These are phyloP conservation scores for Thermomyces lanuginosus DNA, from an alignment of 2,329 filamentous ascomycete species.

Conservation along the genomic window DNA sequence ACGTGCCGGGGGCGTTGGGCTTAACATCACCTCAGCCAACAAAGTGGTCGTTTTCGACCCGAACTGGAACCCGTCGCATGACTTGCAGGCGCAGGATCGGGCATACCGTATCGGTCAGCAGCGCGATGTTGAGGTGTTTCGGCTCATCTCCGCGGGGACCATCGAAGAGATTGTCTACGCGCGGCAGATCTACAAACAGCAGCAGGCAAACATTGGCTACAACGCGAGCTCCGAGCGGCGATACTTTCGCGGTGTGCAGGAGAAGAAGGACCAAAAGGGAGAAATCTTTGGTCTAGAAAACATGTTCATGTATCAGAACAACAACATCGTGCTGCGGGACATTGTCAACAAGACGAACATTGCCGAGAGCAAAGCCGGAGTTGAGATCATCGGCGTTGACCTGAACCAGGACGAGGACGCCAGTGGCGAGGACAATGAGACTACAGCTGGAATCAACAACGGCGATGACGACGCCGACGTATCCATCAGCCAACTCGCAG, in stretches of 20 bases:
- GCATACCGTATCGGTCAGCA: conserved; percentile 91
- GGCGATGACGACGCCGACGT: conserved; percentile 43
- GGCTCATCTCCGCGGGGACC: conserved; percentile 75
- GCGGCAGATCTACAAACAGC: conserved; percentile 95
- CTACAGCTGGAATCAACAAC: no score
- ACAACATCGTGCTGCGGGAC: conserved; percentile 70
- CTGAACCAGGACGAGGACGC: conserved; percentile 41
- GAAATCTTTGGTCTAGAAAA: conserved; percentile 89
- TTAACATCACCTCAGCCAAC: conserved; percentile 95
- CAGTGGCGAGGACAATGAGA: conserved; percentile 25
- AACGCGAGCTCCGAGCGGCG: conserved; percentile 79
- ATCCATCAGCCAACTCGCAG: conserved; percentile 57
- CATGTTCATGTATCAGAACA: conserved; percentile 64
- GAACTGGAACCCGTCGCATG: conserved; percentile 92
- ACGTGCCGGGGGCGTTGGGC: conserved; percentile 75
- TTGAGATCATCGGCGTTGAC: conserved; percentile 63
- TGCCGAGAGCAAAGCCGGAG: conserved; percentile 75
- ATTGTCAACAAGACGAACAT: conserved; percentile 98
- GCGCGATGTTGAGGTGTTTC: conserved; percentile 87
- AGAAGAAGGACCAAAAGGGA: conserved; percentile 64
- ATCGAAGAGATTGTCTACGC: conserved; percentile 97
- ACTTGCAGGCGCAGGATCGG: conserved; percentile 88
- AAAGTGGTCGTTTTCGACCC: conserved; percentile 96
- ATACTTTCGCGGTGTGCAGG: conserved; percentile 90
- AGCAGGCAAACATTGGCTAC: conserved; percentile 95